phyloP scores from a whole-genome alignment of 2,329 filamentous ascomycete genomes.

The Shiraia bambusicola region DNA sequence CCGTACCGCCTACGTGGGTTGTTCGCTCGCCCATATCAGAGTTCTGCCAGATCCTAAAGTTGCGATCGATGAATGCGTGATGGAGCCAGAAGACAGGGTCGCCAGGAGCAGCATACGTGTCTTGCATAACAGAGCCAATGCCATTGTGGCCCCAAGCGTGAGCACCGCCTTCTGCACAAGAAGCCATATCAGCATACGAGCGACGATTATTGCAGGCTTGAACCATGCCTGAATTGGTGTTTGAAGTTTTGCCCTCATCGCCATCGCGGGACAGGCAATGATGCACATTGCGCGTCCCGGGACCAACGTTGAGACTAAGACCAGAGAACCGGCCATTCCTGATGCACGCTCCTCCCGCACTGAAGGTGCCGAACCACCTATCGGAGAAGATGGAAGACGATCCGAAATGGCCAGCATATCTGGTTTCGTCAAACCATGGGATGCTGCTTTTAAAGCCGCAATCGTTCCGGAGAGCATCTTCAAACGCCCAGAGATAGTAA shows the following conservation, averaged over 20 bases:
- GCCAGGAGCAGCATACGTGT: constrained; percentile 34
- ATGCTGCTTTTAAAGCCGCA: constrained; percentile 45
- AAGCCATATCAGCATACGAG: constrained; percentile 33
- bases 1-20: constrained; percentile 44
- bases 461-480: constrained; percentile 45
- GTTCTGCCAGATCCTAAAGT: constrained; percentile 55
- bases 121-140: constrained; percentile 39
- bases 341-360: constrained; percentile 31
- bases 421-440: constrained; percentile 43
- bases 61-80: constrained; percentile 53
- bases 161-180: constrained; percentile 30
- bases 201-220: constrained; percentile 27
- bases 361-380: constrained; percentile 30
- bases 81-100: constrained; percentile 52
- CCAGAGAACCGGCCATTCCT: constrained; percentile 37
- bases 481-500: constrained; percentile 46
- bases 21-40: constrained; percentile 18
- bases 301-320: constrained; percentile 34
- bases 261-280: constrained; percentile 38
- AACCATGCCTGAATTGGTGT: constrained; percentile 29
- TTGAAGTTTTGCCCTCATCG: constrained; percentile 25
- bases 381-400: constrained; percentile 34
- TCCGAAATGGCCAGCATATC: constrained; percentile 31
- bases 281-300: constrained; percentile 25
- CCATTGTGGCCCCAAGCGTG: constrained; percentile 42